phyloP scores from a whole-genome alignment of 1,284 basidiomycete genomes.

The Puccinia hordei region DNA sequence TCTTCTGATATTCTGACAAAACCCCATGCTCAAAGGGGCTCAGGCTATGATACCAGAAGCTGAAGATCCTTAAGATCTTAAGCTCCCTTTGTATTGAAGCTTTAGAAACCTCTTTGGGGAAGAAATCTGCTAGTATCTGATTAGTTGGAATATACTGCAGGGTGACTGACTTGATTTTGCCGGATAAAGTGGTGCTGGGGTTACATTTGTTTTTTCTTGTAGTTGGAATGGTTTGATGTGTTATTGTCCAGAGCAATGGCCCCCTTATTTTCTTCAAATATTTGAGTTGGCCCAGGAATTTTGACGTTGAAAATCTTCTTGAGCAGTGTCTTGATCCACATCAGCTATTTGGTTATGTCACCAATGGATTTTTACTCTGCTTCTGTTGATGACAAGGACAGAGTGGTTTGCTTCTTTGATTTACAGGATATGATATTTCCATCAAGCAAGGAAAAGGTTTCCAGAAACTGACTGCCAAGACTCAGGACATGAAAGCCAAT shows the following conservation, averaged over 20 bases:
- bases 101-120: neutral
- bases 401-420: conserved; percentile 39
- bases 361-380: conserved; percentile 48
- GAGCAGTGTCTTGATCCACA: conserved; percentile 2
- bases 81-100: neutral
- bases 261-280: neutral
- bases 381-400: conserved; percentile 42
- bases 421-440: conserved; percentile 34
- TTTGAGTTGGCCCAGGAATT: neutral
- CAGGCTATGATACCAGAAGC: neutral
- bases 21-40: conserved; percentile 2
- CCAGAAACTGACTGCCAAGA: conserved; percentile 50
- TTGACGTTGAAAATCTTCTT: conserved; percentile 3
- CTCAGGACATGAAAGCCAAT: conserved; percentile 41
- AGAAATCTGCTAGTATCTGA: neutral
- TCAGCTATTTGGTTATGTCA: neutral
- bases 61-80: neutral
- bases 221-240: neutral
- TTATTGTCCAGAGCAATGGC: neutral
- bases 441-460: conserved; percentile 24
- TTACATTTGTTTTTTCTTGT: neutral
- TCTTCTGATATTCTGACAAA: neutral
- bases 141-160: neutral
- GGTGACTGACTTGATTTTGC: neutral
- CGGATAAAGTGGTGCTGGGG: neutral